Evolutionary conservation across 169 alveolate genomes (phyloP).

Genomic region (Neospora caninum): DNA sequence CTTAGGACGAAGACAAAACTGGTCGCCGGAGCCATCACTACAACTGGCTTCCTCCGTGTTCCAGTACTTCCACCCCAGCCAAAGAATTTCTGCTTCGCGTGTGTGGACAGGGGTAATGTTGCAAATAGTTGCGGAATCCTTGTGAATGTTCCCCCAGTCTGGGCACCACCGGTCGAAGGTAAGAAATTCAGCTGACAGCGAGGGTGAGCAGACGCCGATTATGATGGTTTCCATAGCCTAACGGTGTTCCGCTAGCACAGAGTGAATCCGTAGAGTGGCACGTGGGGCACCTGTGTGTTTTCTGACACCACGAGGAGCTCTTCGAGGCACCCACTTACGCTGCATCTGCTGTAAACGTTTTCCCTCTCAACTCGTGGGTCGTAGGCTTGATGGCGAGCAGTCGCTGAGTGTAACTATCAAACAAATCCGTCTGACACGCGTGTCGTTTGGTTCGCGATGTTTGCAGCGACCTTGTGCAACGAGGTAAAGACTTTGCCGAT

Average conservation of each 20-base stretch:
- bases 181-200: not conserved
- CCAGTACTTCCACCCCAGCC: not conserved
- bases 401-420: too few species aligned
- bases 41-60: not conserved
- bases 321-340: too few species aligned
- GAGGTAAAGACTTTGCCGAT: not conserved
- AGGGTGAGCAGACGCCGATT: not conserved
- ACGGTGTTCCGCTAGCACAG: too few species aligned
- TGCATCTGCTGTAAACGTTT: too few species aligned
- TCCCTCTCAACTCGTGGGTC: too few species aligned
- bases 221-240: not conserved
- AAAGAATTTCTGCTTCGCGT: slow-evolving; percentile 1
- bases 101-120: not conserved
- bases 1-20: not conserved
- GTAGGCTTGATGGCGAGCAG: too few species aligned
- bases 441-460: too few species aligned
- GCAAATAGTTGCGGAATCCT: not conserved
- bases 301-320: too few species aligned
- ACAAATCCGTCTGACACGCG: too few species aligned
- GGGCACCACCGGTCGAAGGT: slow-evolving; percentile 5
- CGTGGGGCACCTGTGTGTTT: too few species aligned
- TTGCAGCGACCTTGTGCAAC: not conserved
- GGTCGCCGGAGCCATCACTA: not conserved
- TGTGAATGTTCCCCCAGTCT: not conserved
- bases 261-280: too few species aligned